These are phyloP conservation scores for Yamadazyma dushanensis DNA, from an alignment of 1,139 yeast genomes.

Conservation along the genomic window DNA sequence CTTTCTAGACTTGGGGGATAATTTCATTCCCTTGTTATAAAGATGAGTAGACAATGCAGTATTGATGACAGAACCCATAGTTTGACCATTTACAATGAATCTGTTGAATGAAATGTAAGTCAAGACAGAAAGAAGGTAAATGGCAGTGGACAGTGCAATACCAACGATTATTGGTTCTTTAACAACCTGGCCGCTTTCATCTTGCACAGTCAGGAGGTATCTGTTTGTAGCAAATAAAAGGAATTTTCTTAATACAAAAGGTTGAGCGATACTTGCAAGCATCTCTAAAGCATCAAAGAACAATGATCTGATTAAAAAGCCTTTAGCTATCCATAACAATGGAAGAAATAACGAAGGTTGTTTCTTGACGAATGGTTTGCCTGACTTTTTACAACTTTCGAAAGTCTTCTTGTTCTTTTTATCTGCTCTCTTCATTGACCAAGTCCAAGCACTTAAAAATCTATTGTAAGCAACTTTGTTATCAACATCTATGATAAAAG, in stretches of 20 bases:
- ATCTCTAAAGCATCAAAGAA: conserved; percentile 24
- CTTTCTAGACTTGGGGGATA: conserved; percentile 39
- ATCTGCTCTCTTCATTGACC: conserved; percentile 19
- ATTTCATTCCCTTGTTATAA: conserved; percentile 35
- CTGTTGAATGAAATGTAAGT: conserved; percentile 29
- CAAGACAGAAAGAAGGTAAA: conserved; percentile 26
- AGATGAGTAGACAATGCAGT: conserved; percentile 30
- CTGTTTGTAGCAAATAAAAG: conserved; percentile 26
- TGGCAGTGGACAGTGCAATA: conserved; percentile 25
- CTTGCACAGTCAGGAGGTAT: conserved; percentile 6
- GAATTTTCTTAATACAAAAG: conserved; percentile 33
- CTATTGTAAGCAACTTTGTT: conserved; percentile 21
- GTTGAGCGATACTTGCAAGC: conserved; percentile 23
- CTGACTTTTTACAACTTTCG: conserved; percentile 9
- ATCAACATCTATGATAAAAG: conserved; percentile 20
- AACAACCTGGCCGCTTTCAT: conserved; percentile 2
- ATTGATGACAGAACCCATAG: conserved; percentile 19
- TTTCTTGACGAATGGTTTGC: conserved; percentile 5
- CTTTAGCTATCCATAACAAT: conserved; percentile 4
- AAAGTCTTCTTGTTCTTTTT: conserved; percentile 11
- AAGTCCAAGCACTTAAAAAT: conserved; percentile 25
- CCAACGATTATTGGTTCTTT: conserved; percentile 33
- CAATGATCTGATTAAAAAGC: conserved; percentile 13
- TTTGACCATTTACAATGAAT: conserved; percentile 20
- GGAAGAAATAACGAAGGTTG: conserved; percentile 27